Conservation (phyloP, 2,329 filamentous ascomycete species). For the Phialophora tarda region DNA sequence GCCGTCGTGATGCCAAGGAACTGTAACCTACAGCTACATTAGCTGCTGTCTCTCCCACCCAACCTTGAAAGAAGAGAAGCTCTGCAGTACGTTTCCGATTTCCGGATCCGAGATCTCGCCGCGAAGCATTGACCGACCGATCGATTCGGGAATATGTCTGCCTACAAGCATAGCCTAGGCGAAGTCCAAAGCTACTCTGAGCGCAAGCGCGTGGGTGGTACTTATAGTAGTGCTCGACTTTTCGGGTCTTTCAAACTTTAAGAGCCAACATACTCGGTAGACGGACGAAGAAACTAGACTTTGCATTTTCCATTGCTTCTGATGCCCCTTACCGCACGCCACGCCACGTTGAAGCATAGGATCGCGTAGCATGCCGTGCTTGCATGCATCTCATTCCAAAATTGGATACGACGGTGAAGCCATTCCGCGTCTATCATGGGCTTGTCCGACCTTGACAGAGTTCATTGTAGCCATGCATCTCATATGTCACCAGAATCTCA, state of each 20-base stretch:
- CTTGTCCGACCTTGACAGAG: background rate
- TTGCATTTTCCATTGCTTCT: background rate
- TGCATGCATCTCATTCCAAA: background rate
- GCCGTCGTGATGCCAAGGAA: background rate
- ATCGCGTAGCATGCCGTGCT: background rate
- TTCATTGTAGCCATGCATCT: background rate
- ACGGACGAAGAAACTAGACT: background rate
- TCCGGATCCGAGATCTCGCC: background rate
- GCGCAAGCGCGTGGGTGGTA: background rate
- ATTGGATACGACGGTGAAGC: background rate
- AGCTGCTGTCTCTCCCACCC: background rate
- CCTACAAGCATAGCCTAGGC: background rate
- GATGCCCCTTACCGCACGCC: background rate
- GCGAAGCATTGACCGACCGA: background rate
- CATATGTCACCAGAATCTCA: background rate
- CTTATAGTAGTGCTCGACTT: background rate
- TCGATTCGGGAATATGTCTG: background rate
- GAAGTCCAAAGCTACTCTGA: background rate
- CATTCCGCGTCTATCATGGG: background rate
- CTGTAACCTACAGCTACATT: background rate
- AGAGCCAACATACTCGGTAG: background rate
- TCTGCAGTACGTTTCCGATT: background rate
- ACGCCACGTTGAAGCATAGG: background rate
- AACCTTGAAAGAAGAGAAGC: background rate
- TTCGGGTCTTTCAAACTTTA: background rate